Percentiles rank a stretch among this genome's conserved stretches.
These are phyloP conservation scores for Piper longum DNA, from an alignment of 164 flowering plant species.

Conservation along the genomic window DNA sequence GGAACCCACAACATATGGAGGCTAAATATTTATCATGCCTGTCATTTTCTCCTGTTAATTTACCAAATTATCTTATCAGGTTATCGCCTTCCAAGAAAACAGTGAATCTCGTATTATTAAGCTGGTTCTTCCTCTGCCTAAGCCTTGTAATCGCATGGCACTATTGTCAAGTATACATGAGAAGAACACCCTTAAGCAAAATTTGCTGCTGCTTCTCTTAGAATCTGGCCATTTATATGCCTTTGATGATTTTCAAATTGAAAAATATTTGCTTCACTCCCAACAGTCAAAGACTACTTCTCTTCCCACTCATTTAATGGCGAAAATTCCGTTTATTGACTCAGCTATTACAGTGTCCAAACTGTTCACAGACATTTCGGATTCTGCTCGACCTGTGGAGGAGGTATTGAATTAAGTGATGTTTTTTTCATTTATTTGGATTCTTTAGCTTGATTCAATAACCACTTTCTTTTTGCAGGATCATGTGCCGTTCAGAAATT, in stretches of 20 bases:
- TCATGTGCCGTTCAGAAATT: conserved; percentile 20
- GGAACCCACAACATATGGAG: not conserved
- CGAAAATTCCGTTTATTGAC: conserved; percentile 58
- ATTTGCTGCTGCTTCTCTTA: conserved; percentile 43
- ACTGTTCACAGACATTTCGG: conserved; percentile 28
- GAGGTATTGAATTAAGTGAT: conserved; percentile 29
- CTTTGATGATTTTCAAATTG: conserved; percentile 58
- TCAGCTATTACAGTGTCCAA: conserved; percentile 50
- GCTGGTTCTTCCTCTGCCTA: conserved; percentile 50
- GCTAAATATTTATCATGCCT: not conserved
- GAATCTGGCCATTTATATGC: conserved; percentile 52
- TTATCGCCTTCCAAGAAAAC: conserved; percentile 58
- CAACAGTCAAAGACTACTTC: conserved; percentile 62
- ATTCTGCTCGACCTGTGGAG: conserved; percentile 15
- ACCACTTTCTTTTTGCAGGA: conserved; percentile 30
- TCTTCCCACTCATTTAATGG: conserved; percentile 54
- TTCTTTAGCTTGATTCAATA: not conserved
- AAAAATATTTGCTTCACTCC: conserved; percentile 57
- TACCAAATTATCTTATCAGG: conserved; percentile 28
- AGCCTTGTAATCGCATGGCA: conserved; percentile 61
- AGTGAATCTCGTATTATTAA: conserved; percentile 69
- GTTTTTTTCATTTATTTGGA: not conserved
- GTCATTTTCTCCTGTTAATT: conserved; percentile 1
- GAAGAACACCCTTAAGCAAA: conserved; percentile 44
- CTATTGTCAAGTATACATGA: conserved; percentile 35